Base-by-base conservation (phyloP, 164 flowering plant species). In the Paratinospora sagittata region DNA sequence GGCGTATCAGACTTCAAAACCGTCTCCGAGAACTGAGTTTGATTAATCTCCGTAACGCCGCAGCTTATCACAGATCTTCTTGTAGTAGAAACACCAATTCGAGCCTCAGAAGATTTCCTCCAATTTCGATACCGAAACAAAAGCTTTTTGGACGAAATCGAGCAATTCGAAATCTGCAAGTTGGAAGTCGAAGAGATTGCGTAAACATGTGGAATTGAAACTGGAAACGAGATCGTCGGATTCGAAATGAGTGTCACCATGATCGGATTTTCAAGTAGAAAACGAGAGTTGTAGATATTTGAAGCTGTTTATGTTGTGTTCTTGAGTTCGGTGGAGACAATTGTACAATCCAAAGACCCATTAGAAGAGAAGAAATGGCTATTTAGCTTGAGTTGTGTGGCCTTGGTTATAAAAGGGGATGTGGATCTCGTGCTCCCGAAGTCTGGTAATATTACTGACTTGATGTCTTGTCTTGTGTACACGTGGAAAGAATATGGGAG, bases 1-100 rank as follows among this genome's bases (percentile, higher is more conserved):
- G 93, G 93, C 23, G 83, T 75, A 64, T 87, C 87, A 16, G 95
- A 82, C 75, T 78, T 74, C 85, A 90, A 70, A 2, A 90, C 93
- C 63, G 75, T 64, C 19, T 85, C 90, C 26, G 70, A 8, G 72
- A 91, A 91, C 79, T 88, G 82, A 13, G 39, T 73, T 71, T 89
- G 87, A 27, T 77, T 70, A 33, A 89, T 89, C 77, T 80, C 85
- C 55, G 75, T 65, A 12, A 86, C 81, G n/a, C 76, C 75, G 49
- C 82, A 81, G 17, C 67, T 76, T 6, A 76, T 64, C 30, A 47
- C 75, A 7, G 52, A 33, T 63, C 72, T 66, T 62, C 69, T 55
- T 3, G 10, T 34, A 0, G 3, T n/a, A 23, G 65, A 62, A 27
- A 41, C 3, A 60, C 41, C 76, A 33, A 27, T 34, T 11, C 74